These are phyloP conservation scores for Paecilomyces fulvus DNA, from an alignment of 2,329 filamentous ascomycete species.

Conservation along the genomic window DNA sequence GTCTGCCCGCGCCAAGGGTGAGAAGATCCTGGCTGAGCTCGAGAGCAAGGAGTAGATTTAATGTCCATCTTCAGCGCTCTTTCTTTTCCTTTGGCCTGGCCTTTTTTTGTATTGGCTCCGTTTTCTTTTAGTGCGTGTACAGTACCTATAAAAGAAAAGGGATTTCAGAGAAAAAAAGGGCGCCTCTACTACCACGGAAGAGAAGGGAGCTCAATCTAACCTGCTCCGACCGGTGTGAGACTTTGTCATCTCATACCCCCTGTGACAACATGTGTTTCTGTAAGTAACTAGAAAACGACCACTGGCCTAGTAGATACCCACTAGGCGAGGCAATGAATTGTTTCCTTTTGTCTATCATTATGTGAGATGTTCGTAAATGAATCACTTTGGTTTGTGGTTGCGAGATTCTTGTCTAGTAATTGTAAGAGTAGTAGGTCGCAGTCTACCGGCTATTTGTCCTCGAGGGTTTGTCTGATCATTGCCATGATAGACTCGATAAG, in stretches of 20 bases:
- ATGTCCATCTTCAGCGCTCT: slow-evolving; percentile 24
- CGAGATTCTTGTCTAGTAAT: too few species aligned
- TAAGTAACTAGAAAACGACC: slow-evolving; percentile 32
- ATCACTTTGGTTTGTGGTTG: background rate
- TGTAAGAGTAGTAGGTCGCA: too few species aligned
- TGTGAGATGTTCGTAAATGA: background rate
- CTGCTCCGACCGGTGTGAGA: slow-evolving; percentile 6
- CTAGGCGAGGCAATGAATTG: slow-evolving; percentile 20
- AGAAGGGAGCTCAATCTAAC: slow-evolving; percentile 10
- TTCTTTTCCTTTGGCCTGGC: slow-evolving; percentile 22
- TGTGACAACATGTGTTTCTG: slow-evolving; percentile 29
- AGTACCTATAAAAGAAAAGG: slow-evolving; percentile 29
- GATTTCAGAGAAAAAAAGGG: slow-evolving; percentile 10
- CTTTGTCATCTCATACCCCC: slow-evolving; percentile 18
- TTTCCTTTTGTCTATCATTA: slow-evolving; percentile 17
- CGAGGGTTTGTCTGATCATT: too few species aligned
- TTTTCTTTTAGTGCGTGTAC: slow-evolving; percentile 32
- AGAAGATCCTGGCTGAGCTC: slow-evolving; percentile 98
- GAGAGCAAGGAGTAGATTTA: slow-evolving; percentile 50
- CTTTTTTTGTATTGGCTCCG: slow-evolving; percentile 22
- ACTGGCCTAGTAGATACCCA: slow-evolving; percentile 25
- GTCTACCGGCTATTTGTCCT: too few species aligned
- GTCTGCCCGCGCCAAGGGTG: slow-evolving; percentile 89
- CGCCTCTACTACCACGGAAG: background rate
- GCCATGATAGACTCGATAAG: too few species aligned